phyloP scores from a whole-genome alignment of 2,329 filamentous ascomycete genomes.

The Fusarium sambucinum region DNA sequence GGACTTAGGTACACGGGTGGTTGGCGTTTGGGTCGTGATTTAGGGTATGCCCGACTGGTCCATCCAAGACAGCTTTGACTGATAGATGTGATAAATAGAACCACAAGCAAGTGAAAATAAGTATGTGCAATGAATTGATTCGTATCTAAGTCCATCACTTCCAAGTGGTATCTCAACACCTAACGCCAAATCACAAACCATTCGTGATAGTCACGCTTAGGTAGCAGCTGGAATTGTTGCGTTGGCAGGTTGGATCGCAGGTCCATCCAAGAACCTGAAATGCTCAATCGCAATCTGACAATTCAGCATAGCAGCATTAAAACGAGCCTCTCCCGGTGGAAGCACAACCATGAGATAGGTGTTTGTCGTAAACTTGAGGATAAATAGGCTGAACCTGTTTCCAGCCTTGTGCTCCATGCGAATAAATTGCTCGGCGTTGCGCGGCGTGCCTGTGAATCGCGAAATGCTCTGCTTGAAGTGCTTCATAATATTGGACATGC shows the following conservation, averaged over 20 bases:
- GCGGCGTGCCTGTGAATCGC: constrained; percentile 82
- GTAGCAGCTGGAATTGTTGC: constrained; percentile 20
- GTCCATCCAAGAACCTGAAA: constrained; percentile 76
- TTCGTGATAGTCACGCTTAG: constrained; percentile 15
- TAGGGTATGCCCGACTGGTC: constrained; percentile 6
- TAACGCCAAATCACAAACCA: constrained; percentile 40
- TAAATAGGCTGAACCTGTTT: constrained; percentile 88
- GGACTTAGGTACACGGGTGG: constrained; percentile 50
- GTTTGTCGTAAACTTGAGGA: constrained; percentile 95
- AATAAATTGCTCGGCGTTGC: constrained; percentile 83
- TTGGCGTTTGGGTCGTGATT: constrained; percentile 40
- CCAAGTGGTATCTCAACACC: constrained; percentile 48
- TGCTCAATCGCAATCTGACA: constrained; percentile 87
- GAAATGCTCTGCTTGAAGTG: constrained; percentile 91
- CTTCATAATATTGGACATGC: constrained; percentile 96
- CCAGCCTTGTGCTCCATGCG: constrained; percentile 84
- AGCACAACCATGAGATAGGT: constrained; percentile 95
- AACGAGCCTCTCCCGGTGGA: constrained; percentile 89
- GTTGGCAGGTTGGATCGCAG: constrained; percentile 40
- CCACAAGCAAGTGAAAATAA: constrained; percentile 5
- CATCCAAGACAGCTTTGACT: constrained; percentile 19
- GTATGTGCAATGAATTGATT: constrained; percentile 2
- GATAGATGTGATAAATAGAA: constrained; percentile 32
- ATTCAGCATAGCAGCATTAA: constrained; percentile 91
- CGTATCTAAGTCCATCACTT: constrained; percentile 34